Evolutionary conservation across 164 flowering plant genomes (phyloP).

Genomic region (Magnolia officinalis): DNA sequence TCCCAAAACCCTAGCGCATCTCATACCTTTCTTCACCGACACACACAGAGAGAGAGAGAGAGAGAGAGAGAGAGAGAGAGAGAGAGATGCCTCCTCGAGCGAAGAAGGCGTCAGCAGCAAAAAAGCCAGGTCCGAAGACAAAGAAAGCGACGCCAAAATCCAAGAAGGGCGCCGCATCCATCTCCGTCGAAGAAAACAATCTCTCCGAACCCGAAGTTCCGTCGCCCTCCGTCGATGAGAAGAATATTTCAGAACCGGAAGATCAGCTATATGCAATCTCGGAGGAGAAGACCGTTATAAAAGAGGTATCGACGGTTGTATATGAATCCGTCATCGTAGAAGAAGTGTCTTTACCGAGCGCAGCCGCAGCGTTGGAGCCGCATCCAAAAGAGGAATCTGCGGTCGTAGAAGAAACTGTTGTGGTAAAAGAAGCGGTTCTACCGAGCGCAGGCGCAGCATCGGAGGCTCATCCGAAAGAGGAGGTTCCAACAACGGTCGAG

Average conservation of each 20-base stretch:
- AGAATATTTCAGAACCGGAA: background rate
- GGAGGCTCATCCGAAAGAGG: background rate
- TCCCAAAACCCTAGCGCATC: slow-evolving; percentile 1
- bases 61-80: background rate
- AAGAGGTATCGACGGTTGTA: too few relatives aligned
- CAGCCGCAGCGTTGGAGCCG: background rate
- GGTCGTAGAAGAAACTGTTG: background rate
- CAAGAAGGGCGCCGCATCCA: background rate
- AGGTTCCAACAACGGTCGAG: background rate
- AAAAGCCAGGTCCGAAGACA: too few relatives aligned
- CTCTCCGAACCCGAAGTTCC: background rate
- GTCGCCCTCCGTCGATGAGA: background rate
- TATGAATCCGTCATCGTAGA: background rate
- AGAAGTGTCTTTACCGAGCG: background rate
- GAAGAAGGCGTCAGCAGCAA: too few relatives aligned
- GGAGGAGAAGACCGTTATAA: background rate
- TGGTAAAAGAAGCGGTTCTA: background rate
- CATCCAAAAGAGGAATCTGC: background rate
- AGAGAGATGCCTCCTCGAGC: too few relatives aligned
- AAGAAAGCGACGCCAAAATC: background rate
- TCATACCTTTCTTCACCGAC: background rate
- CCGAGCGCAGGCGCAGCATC: background rate
- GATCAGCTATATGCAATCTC: background rate
- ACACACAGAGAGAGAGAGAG: background rate
- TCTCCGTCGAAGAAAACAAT: too few relatives aligned